Conservation (phyloP, 345 rosid species). For the Abelmoschus esculentus region DNA sequence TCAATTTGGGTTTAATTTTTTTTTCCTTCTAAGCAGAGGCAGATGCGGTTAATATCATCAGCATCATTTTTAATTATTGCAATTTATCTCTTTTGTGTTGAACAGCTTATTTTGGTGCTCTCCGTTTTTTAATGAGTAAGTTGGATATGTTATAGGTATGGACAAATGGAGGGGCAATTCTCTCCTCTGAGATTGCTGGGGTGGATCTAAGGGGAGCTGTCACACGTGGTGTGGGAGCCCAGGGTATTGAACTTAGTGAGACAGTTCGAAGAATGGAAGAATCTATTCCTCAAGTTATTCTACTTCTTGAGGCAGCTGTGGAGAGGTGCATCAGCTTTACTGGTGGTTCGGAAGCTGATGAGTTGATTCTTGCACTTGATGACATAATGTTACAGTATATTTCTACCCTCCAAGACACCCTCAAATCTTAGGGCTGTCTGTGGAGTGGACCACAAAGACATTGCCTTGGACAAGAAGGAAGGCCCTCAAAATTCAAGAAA, state of each 20-base stretch:
- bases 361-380: constrained; percentile 84
- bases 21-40: not conserved
- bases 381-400: constrained; percentile 87
- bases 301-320: constrained; percentile 89
- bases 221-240: constrained; percentile 93
- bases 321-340: constrained; percentile 88
- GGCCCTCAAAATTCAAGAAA: constrained; percentile 53
- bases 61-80: not conserved
- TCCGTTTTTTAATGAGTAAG: not conserved
- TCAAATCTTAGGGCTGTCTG: constrained; percentile 85
- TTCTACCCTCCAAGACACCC: constrained; percentile 83
- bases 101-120: constrained; percentile 8
- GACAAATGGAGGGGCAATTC: constrained; percentile 85
- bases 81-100: not conserved
- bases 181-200: constrained; percentile 82
- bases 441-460: constrained; percentile 76
- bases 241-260: constrained; percentile 97
- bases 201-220: constrained; percentile 98
- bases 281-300: constrained; percentile 85
- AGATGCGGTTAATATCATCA: not conserved
- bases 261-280: constrained; percentile 99
- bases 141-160: constrained; percentile 51
- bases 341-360: constrained; percentile 97
- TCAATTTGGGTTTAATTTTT: not conserved
- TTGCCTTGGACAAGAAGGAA: constrained; percentile 56